Percentiles rank a stretch among this genome's conserved stretches.
These are phyloP conservation scores for Cryptomeria japonica DNA, from an alignment of 75 land plant species.

Conservation along the genomic window DNA sequence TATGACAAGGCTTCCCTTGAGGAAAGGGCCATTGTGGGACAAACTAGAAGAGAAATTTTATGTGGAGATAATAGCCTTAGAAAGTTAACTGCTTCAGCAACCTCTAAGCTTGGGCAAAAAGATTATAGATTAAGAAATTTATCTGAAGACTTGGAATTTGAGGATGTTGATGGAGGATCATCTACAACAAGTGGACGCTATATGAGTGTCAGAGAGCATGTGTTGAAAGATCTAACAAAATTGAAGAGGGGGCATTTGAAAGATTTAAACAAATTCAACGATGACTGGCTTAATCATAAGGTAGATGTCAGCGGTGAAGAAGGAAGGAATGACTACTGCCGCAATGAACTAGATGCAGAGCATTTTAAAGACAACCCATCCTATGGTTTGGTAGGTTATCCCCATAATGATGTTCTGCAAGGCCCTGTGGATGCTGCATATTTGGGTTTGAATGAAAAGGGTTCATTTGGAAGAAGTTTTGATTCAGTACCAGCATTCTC, in stretches of 20 bases:
- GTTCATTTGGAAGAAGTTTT: background rate
- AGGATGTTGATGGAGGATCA: background rate
- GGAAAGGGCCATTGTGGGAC: background rate
- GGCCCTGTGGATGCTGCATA: background rate
- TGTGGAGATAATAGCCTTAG: constrained; percentile 1
- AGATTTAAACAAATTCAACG: background rate
- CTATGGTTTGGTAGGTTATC: background rate
- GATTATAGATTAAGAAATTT: background rate
- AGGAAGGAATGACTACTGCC: background rate
- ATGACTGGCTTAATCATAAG: constrained; percentile 1
- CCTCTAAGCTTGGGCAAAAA: background rate
- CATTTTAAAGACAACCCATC: background rate
- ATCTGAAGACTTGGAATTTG: constrained; percentile 4
- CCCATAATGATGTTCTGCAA: background rate
- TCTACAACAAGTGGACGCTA: background rate
- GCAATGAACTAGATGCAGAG: background rate
- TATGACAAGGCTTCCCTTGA: constrained; percentile 4
- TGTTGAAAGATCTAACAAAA: background rate
- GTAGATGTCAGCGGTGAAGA: background rate
- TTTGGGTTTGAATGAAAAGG: background rate
- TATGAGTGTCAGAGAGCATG: background rate
- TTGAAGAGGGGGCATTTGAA: background rate
- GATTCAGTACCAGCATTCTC: background rate
- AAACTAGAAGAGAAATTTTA: background rate
- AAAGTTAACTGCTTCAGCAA: background rate